These are phyloP conservation scores for Dactylellina leptospora DNA, from an alignment of 2,329 filamentous ascomycete species.

Conservation along the genomic window DNA sequence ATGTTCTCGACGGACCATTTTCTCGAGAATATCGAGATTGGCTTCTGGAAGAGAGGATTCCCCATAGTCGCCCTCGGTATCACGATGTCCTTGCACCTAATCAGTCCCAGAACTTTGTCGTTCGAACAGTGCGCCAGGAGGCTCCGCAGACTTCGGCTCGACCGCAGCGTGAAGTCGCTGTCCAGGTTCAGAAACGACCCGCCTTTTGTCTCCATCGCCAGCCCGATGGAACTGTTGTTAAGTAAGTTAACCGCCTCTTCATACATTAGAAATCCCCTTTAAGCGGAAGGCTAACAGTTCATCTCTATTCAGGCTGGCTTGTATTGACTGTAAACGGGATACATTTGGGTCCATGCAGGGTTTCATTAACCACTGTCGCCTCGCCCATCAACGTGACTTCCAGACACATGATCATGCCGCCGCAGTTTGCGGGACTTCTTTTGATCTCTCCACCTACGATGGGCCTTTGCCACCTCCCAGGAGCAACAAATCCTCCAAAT, in stretches of 20 bases:
- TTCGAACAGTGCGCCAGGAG: slow-evolving; percentile 4
- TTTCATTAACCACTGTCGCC: slow-evolving; percentile 99
- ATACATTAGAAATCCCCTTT: background rate
- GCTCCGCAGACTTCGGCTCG: slow-evolving; percentile 58
- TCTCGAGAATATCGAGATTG: slow-evolving; percentile 93
- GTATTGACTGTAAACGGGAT: slow-evolving; percentile 84
- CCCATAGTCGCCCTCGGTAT: background rate
- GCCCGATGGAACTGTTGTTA: slow-evolving; percentile 84
- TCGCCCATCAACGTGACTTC: slow-evolving; percentile 90
- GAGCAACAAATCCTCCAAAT: slow-evolving; percentile 39
- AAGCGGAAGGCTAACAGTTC: slow-evolving; percentile 10
- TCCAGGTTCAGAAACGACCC: slow-evolving; percentile 77
- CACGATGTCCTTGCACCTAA: slow-evolving; percentile 45
- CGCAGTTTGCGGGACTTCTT: slow-evolving; percentile 81
- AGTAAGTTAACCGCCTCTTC: slow-evolving; percentile 61
- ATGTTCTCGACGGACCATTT: slow-evolving; percentile 90
- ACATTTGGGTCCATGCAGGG: slow-evolving; percentile 97
- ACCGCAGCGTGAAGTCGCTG: slow-evolving; percentile 67
- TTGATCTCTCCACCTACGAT: slow-evolving; percentile 65
- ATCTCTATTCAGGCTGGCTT: slow-evolving; percentile 69
- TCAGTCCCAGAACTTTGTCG: slow-evolving; percentile 42
- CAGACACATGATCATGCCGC: slow-evolving; percentile 96
- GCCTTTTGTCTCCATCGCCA: slow-evolving; percentile 86
- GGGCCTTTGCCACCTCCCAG: slow-evolving; percentile 38
- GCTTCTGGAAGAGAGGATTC: slow-evolving; percentile 66